Conservation (phyloP, 2,329 filamentous ascomycete species). For the Nannizzia gypsea region DNA sequence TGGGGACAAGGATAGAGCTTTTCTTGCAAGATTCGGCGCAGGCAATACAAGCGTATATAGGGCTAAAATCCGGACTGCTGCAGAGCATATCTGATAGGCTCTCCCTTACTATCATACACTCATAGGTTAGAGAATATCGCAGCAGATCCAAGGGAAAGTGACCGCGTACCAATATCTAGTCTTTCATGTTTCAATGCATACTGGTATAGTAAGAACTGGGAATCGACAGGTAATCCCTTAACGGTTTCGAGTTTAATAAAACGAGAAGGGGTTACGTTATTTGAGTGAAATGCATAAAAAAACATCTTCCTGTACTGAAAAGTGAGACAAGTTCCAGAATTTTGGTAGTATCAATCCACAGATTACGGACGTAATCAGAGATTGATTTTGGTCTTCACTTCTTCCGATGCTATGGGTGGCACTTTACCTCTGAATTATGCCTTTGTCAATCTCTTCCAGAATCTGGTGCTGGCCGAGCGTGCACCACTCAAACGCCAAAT, state of each 20-base stretch:
- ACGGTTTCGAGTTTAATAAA: conserved; percentile 50
- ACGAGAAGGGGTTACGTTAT: conserved; percentile 43
- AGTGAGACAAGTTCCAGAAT: background rate
- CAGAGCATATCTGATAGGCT: background rate
- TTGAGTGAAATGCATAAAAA: conserved; percentile 52
- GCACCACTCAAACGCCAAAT: conserved; percentile 48
- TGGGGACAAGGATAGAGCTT: conserved; percentile 46
- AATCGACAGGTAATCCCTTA: conserved; percentile 50
- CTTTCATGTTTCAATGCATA: conserved; percentile 52
- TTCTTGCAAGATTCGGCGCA: conserved; percentile 60
- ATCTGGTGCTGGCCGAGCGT: conserved; percentile 39
- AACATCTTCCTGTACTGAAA: conserved; percentile 54
- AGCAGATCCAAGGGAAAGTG: background rate
- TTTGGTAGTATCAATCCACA: no score
- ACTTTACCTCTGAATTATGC: conserved; percentile 49
- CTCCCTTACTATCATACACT: background rate
- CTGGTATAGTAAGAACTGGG: conserved; percentile 65
- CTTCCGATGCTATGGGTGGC: background rate
- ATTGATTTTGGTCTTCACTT: background rate
- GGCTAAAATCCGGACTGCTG: conserved; percentile 23
- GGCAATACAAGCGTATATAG: conserved; percentile 68
- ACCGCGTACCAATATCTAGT: conserved; percentile 38
- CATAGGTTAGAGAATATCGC: background rate
- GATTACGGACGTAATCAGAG: background rate
- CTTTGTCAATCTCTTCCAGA: background rate